These are phyloP conservation scores for Hippophae rhamnoides DNA, from an alignment of 306 rosid genomes.

Conservation along the genomic window DNA sequence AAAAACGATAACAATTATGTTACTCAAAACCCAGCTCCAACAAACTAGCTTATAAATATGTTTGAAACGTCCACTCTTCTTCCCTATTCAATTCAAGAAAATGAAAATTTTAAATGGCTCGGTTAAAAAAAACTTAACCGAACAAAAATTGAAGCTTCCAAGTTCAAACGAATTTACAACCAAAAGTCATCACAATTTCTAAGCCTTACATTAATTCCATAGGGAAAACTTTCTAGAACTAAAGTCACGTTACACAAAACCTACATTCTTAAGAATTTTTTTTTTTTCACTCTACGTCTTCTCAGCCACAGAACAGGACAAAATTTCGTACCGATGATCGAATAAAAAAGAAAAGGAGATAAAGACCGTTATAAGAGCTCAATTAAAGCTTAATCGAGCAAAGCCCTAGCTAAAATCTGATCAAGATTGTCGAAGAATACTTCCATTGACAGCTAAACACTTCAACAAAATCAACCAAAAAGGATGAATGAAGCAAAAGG, in stretches of 20 bases:
- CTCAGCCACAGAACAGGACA: slow-evolving; percentile 15
- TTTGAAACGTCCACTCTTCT: not conserved
- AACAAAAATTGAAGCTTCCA: not conserved
- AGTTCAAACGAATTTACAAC: not conserved
- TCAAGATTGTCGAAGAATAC: slow-evolving; percentile 8
- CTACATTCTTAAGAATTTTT: slow-evolving; percentile 1
- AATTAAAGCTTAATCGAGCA: slow-evolving; percentile 7
- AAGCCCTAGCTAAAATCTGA: slow-evolving; percentile 6
- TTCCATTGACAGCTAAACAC: slow-evolving; percentile 21
- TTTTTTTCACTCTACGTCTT: slow-evolving; percentile 15
- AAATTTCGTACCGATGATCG: not conserved
- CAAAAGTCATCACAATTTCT: no score
- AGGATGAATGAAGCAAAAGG: slow-evolving; percentile 28
- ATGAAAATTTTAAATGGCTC: not conserved
- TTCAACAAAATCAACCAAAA: slow-evolving; percentile 8
- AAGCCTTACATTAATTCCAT: not conserved
- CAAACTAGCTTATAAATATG: not conserved
- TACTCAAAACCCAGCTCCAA: slow-evolving; percentile 4
- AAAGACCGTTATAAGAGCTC: no score
- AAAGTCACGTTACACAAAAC: not conserved
- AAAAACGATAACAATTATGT: slow-evolving; percentile 4
- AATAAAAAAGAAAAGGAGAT: slow-evolving; percentile 6
- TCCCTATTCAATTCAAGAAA: not conserved
- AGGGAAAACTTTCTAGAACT: slow-evolving; percentile 1
- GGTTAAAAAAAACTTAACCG: not conserved